phyloP scores from a whole-genome alignment of 2,329 filamentous ascomycete species.

The Epichloe bromicola region DNA sequence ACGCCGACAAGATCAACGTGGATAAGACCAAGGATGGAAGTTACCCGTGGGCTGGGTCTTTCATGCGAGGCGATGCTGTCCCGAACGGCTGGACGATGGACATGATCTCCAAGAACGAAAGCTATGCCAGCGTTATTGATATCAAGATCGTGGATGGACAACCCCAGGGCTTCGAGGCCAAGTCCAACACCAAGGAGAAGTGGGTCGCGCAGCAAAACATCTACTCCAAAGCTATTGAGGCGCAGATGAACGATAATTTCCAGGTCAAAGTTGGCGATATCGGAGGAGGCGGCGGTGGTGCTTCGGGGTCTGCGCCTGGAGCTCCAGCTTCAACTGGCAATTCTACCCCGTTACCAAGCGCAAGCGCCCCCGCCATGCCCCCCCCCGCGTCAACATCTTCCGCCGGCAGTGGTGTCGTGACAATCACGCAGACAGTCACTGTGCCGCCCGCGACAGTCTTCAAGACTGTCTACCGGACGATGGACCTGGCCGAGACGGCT shows the following conservation, averaged over 20 bases:
- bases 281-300: conserved; percentile 7
- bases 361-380: not conserved
- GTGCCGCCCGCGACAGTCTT: conserved; percentile 25
- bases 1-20: conserved; percentile 26
- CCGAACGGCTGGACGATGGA: conserved; percentile 23
- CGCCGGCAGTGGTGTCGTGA: conserved; percentile 9
- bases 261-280: conserved; percentile 26
- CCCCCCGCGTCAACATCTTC: not conserved
- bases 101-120: conserved; percentile 25
- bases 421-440: conserved; percentile 22
- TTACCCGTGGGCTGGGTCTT: conserved; percentile 29
- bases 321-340: not conserved
- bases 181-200: conserved; percentile 10
- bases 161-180: conserved; percentile 11
- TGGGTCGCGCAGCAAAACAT: conserved; percentile 27
- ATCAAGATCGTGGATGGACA: conserved; percentile 22
- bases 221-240: conserved; percentile 29
- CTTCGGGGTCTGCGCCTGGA: not conserved
- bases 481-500: conserved; percentile 10
- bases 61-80: conserved; percentile 25
- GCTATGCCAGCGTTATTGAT: conserved; percentile 28
- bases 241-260: conserved; percentile 33
- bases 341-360: not conserved
- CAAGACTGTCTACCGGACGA: conserved; percentile 24
- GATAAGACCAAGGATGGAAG: conserved; percentile 25